Evolutionary conservation across 2,329 filamentous ascomycete genomes (phyloP), one percentile per base, ranked within the genome.

Genomic region (Biscogniauxia sp.): DNA sequence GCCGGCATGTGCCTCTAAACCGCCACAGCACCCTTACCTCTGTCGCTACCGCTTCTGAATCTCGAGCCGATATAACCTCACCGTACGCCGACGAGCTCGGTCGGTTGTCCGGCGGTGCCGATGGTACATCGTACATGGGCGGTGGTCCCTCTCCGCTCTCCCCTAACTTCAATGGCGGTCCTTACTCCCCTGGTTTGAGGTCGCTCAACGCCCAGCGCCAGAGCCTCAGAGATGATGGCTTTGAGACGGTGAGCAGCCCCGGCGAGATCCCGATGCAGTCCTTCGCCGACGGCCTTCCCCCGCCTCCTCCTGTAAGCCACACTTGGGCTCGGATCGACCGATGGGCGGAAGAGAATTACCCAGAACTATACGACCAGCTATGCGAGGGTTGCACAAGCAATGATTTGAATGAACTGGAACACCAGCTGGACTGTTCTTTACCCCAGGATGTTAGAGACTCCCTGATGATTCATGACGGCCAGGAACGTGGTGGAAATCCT

Each of bases 201-300:
- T 94, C 92, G n/a, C 81, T 89, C 60, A 83, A 87, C 56, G 90
- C 89, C 68, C 84, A 85, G 68, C 83, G 86, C 70, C 82, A 86
- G 41, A 61, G 61, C 55, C 87, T 82, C 63, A 85, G 87, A 66
- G 80, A 80, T 61, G 84, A 88, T 61, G 84, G 86, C 54, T 88
- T 90, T 69, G 91, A 95, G 73, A 87, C 87, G 61, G 84, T 88
- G 67, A 87, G 80, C 78, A 79, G 86, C 79, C 72, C 76, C 5
- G 91, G 91, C 66, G 94, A 97, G 76, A 97, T 99, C 64, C 94
- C 90, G 68, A 95, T 99, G 92, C 95, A 97, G 78, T 90, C 90
- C 64, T 99, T 99, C 78, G 88, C 90, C 71, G 93, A 97, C 68
- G 95, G 95, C 59, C 84, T 92, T 23, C 93, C 95, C 2, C 95